Conservation (phyloP, 2,329 filamentous ascomycete genomes). For the Pestalotiopsis fici region DNA sequence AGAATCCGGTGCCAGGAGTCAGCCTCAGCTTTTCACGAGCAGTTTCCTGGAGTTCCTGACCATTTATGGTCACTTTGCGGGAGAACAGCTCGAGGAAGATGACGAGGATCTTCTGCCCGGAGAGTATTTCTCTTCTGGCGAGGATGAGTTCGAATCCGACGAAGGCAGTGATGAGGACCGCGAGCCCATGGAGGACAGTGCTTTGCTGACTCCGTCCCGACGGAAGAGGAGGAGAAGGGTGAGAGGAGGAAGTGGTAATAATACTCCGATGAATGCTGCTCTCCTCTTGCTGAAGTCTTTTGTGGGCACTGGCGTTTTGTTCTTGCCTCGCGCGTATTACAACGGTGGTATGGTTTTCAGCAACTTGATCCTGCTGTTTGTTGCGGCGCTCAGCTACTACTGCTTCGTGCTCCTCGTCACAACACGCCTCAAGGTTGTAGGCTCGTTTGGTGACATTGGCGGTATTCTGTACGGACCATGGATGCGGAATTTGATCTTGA, state of each 20-base stretch:
- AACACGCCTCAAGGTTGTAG: conserved; percentile 80
- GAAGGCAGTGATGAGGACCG: conserved; percentile 64
- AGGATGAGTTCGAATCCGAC: conserved; percentile 59
- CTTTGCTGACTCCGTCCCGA: conserved; percentile 75
- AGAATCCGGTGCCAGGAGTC: conserved; percentile 37
- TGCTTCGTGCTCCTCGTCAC: conserved; percentile 94
- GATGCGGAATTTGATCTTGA: conserved; percentile 85
- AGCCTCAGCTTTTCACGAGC: conserved; percentile 74
- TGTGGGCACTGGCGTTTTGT: conserved; percentile 93
- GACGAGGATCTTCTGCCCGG: conserved; percentile 85
- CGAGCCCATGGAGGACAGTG: conserved; percentile 85
- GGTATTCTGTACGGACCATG: conserved; percentile 87
- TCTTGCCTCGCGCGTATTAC: conserved; percentile 88
- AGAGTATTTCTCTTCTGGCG: conserved; percentile 87
- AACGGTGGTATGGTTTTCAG: conserved; percentile 98
- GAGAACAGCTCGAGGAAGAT: conserved; percentile 94
- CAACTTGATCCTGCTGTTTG: conserved; percentile 82
- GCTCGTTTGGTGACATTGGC: conserved; percentile 98
- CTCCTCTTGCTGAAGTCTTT: conserved; percentile 94
- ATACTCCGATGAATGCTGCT: conserved; percentile 76
- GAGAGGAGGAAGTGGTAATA: conserved; percentile 73
- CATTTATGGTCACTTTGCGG: conserved; percentile 95
- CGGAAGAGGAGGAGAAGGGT: conserved; percentile 76
- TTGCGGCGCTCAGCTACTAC: conserved; percentile 90
- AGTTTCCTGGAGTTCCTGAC: conserved; percentile 96